phyloP scores from a whole-genome alignment of 2,329 filamentous ascomycete species.

The Hymenoscyphus salicellus region DNA sequence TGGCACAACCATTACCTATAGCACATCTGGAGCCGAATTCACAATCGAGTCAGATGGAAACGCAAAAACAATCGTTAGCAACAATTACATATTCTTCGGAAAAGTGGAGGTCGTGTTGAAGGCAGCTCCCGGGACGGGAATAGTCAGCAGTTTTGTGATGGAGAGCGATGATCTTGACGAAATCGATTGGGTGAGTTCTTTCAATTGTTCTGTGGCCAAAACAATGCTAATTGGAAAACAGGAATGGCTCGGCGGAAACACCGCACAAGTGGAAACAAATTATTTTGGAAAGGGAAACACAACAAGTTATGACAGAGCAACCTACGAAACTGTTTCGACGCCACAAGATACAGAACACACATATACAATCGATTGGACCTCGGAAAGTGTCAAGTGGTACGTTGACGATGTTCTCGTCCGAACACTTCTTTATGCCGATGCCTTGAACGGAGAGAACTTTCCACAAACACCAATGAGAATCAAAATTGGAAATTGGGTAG shows the following conservation, averaged over 20 bases:
- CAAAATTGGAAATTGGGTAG: conserved; percentile 64
- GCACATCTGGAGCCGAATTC: conserved; percentile 63
- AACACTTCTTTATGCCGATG: conserved; percentile 56
- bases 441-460: conserved; percentile 59
- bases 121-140: conserved; percentile 68
- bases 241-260: conserved; percentile 35
- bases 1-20: conserved; percentile 67
- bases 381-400: conserved; percentile 61
- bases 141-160: conserved; percentile 78
- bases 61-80: conserved; percentile 71
- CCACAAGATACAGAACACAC: conserved; percentile 61
- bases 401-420: conserved; percentile 66
- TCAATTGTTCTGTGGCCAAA: not conserved
- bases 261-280: conserved; percentile 71
- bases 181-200: conserved; percentile 64
- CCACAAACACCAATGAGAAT: conserved; percentile 74
- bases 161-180: conserved; percentile 81
- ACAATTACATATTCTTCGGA: conserved; percentile 83
- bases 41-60: conserved; percentile 66
- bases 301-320: conserved; percentile 64
- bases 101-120: conserved; percentile 73
- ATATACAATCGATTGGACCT: conserved; percentile 69
- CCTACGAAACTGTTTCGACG: conserved; percentile 52
- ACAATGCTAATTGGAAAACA: not conserved
- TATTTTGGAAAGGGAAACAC: conserved; percentile 74